Conservation (phyloP, 2,329 filamentous ascomycete genomes). For the Phoma sp. region DNA sequence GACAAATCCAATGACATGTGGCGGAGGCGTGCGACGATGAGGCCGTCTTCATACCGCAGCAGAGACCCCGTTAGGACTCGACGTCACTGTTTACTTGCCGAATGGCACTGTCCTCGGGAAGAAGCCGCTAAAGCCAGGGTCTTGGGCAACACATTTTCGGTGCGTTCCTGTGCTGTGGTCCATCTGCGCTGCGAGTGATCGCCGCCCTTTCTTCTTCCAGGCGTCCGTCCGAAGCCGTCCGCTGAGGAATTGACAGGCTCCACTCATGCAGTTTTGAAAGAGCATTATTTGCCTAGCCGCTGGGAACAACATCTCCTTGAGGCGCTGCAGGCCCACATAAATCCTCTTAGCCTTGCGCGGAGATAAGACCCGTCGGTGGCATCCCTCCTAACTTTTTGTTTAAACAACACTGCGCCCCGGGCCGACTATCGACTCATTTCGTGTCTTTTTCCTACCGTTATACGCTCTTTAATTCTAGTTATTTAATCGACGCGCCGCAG, state of each 20-base stretch:
- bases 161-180: not conserved
- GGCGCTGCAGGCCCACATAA: constrained; percentile 9
- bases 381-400: constrained; percentile 5
- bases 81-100: constrained; percentile 3
- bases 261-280: constrained; percentile 3
- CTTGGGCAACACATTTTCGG: constrained; percentile 1
- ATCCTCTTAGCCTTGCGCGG: constrained; percentile 6
- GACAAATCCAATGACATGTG: not conserved
- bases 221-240: constrained; percentile 22
- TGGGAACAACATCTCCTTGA: constrained; percentile 14
- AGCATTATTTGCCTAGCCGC: constrained; percentile 13
- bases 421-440: not conserved
- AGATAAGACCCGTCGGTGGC: constrained; percentile 13
- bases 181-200: constrained; percentile 4
- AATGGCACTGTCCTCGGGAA: constrained; percentile 2
- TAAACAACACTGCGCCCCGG: constrained; percentile 1
- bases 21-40: not conserved
- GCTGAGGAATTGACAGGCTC: constrained; percentile 18
- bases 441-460: constrained; percentile 7
- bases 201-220: constrained; percentile 5
- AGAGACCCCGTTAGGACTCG: not conserved
- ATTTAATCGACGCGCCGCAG: constrained; percentile 10
- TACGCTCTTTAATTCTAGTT: constrained; percentile 24
- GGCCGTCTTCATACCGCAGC: not conserved
- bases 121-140: constrained; percentile 7